Base-by-base conservation (phyloP, 108 stramenopile genomes). In the Fragilariopsis cylindrus region DNA sequence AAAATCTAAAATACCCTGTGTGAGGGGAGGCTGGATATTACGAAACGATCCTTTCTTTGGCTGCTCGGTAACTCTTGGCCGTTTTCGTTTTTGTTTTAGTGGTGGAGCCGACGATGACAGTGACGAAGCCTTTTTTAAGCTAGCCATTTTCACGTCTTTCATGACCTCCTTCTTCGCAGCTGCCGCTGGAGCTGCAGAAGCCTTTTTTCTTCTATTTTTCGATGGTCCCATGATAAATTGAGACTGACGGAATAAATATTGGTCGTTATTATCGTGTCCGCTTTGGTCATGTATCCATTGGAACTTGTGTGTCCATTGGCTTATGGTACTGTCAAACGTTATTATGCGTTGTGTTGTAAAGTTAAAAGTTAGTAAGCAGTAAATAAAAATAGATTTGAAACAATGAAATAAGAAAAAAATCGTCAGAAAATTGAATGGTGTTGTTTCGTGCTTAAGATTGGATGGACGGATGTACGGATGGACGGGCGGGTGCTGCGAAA, bases 1-100 rank as follows among this genome's bases (percentile, higher is more conserved):
- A 68, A 88, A 90, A 40, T 80, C 41, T 3, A 91, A 77, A 16
- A 90, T 77, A 15, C 87, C 84, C 19, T 77, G 65, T 3, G 88
- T 85, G 4, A 91, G 81, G 18, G 86, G 69, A 41, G 79, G 79
- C 40, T 75, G 60, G 18, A 80, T 47, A 48, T 44, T 71, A 5
- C 79, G 79, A 58, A 80, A 80, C 3, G 73, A 70, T 21, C 60
- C 74, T 50, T 11, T 41, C 49, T 52, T 18, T 50, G 45, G 67
- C 7, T 68, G 47, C 58, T 4, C 43, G 7, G 42, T 7, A 39
- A 39, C 45, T 39, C 50, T 40, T 52, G 48, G 12, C 30, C 9
- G 16, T 48, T 68, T 68, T 50, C 65, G 43, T 65, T 65, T 65
- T 65, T 44, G 43, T 46, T 48, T 65, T 41, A 30, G 30, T 30